Conservation (phyloP, 2,329 filamentous ascomycete genomes). For the Peltaster fructicola region DNA sequence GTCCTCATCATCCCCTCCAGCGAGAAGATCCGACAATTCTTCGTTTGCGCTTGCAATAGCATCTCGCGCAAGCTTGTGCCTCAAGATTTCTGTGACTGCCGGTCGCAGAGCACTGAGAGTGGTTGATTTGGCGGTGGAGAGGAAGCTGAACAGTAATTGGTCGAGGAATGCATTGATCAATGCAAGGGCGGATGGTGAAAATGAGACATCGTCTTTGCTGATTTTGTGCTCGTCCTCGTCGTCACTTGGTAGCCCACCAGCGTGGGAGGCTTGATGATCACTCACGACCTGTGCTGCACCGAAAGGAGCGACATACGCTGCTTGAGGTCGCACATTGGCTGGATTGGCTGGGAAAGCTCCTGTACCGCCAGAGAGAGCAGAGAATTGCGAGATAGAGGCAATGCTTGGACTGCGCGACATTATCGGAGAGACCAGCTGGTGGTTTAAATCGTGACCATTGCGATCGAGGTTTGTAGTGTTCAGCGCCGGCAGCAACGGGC, state of each 20-base stretch:
- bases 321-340: constrained; percentile 45
- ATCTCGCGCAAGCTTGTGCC: constrained; percentile 72
- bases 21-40: constrained; percentile 74
- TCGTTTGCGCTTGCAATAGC: constrained; percentile 70
- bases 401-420: constrained; percentile 11
- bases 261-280: constrained; percentile 55
- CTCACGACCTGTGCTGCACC: constrained; percentile 86
- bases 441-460: too few species aligned
- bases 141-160: constrained; percentile 77
- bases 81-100: constrained; percentile 72
- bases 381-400: constrained; percentile 9
- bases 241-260: constrained; percentile 12
- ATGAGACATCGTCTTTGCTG: constrained; percentile 46
- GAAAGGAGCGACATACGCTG: constrained; percentile 73
- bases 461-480: too few species aligned
- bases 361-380: constrained; percentile 10
- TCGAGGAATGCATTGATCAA: constrained; percentile 88
- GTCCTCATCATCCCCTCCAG: constrained; percentile 58
- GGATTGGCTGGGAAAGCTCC: constrained; percentile 8
- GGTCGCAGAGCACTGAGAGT: constrained; percentile 57
- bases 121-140: constrained; percentile 65
- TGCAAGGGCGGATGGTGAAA: constrained; percentile 54
- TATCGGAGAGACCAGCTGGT: constrained; percentile 12
- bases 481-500: too few species aligned
- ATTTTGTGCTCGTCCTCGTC: constrained; percentile 47